Evolutionary conservation across 805 yeast species (phyloP), one percentile per base, ranked within the genome.

Genomic region (Metschnikowia bowlesiae): DNA sequence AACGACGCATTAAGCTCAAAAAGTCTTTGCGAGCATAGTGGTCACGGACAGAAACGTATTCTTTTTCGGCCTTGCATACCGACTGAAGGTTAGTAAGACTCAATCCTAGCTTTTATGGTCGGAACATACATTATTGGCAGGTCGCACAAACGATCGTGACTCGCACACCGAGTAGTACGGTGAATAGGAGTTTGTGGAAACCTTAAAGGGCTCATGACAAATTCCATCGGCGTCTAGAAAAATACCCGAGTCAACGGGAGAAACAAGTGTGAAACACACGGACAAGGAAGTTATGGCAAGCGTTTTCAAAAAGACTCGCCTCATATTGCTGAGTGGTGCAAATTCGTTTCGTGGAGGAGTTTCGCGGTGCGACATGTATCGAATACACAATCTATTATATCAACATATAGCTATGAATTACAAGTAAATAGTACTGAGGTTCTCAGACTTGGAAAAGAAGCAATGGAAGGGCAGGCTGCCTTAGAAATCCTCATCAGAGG

Each of bases 401-500:
- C 50, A 52, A 51, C 57, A 58, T 52, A 55, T 50, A 50, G 55
- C 49, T 51, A 55, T 55, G 54, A 52, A 52, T 55, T 55, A 52
- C 53, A 52, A 54, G 57, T 50, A 47, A 54, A 50, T 47, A 55
- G 49, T 39, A 48, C 49, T 46, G 49, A 45, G 44, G 44, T 46
- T 46, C 49, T 46, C 39, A 39, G 48, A 51, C n/a, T 44, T 33
- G 34, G 44, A 44, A 44, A 47, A 51, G 39, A 39, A 33, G 46
- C 42, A 52, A 49, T 45, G 22, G 41, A 40, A 40, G 31, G 5
- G 31, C 37, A 48, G 51, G 53, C 39, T 36, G 55, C 8, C 63
- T 70, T 69, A 71, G 57, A 68, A 68, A 51, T 92, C 99, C 65
- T 91, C 97, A 66, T 96, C 94, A 60, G 66, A 61, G 53, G 98